Percentiles rank a stretch among this genome's conserved stretches.
Evolutionary conservation across 192 early-diverging fungal genomes (phyloP).

Genomic region (Coemansia sp.): DNA sequence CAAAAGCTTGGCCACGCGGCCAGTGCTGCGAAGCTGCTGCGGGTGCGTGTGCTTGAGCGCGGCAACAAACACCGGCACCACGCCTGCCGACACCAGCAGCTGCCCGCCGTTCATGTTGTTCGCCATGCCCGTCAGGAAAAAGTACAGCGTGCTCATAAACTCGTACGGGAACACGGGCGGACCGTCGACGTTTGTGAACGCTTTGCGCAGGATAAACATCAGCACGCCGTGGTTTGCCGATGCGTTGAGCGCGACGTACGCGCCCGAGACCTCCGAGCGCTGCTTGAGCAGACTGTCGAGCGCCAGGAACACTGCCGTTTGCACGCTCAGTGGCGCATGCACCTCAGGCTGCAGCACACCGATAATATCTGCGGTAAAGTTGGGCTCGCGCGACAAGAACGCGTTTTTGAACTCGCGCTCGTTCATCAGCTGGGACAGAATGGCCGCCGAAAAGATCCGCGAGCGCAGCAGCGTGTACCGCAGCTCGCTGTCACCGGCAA

Average conservation of each 20-base stretch:
- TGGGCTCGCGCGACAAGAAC: constrained; percentile 85
- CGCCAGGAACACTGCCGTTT: constrained; percentile 75
- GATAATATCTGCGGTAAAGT: constrained; percentile 73
- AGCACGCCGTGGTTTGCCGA: constrained; percentile 91
- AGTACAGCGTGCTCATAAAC: constrained; percentile 80
- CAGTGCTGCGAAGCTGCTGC: constrained; percentile 57
- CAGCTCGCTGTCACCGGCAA: constrained; percentile 26
- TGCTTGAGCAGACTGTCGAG: constrained; percentile 82
- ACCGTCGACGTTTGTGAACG: constrained; percentile 56
- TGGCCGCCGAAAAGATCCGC: constrained; percentile 73
- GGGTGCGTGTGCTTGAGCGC: constrained; percentile 62
- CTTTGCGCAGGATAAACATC: constrained; percentile 74
- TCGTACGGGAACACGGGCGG: constrained; percentile 49
- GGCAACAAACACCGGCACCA: constrained; percentile 75
- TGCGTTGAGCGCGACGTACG: constrained; percentile 82
- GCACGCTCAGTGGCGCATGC: constrained; percentile 62
- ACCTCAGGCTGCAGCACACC: constrained; percentile 71
- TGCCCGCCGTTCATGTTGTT: constrained; percentile 77
- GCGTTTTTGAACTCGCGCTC: constrained; percentile 57
- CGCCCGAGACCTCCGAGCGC: constrained; percentile 69
- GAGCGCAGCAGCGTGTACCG: constrained; percentile 63
- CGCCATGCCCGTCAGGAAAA: constrained; percentile 72
- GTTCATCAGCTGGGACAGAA: constrained; percentile 62
- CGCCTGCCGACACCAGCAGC: constrained; percentile 87
- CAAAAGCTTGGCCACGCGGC: constrained; percentile 71